A percentile compares a stretch with the other conserved stretches of the same genome.
Conservation (phyloP, 2,329 filamentous ascomycete genomes). For the Bimuria novae-zelandiae region DNA sequence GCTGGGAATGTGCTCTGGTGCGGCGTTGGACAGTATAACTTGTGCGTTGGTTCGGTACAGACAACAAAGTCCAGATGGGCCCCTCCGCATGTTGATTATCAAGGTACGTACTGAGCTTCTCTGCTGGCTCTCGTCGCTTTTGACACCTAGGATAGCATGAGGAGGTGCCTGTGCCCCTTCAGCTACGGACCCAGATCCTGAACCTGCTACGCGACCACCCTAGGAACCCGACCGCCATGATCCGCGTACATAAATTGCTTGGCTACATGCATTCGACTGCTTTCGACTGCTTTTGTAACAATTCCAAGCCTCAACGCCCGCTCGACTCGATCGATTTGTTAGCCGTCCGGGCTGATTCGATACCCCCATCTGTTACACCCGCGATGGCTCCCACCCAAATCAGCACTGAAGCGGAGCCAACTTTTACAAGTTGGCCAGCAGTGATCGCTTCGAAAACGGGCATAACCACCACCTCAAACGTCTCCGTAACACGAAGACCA, state of each 20-base stretch:
- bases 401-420: constrained; percentile 44
- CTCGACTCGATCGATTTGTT: constrained; percentile 58
- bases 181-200: constrained; percentile 62
- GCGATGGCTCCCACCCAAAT: constrained; percentile 41
- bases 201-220: constrained; percentile 60
- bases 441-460: constrained; percentile 61
- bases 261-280: constrained; percentile 62
- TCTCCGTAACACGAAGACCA: constrained; percentile 61
- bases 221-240: constrained; percentile 59
- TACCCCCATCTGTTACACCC: constrained; percentile 8
- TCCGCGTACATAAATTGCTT: constrained; percentile 62
- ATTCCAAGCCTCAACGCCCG: constrained; percentile 50
- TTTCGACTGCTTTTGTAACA: constrained; percentile 55
- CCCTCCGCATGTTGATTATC: constrained; percentile 1
- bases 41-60: neutral
- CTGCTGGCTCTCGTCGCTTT: neutral
- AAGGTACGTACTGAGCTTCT: neutral
- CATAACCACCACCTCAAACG: constrained; percentile 64
- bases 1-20: neutral
- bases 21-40: neutral
- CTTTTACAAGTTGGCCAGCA: constrained; percentile 61
- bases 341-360: constrained; percentile 61
- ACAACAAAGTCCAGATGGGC: neutral
- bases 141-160: neutral
- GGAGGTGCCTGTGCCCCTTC: constrained; percentile 46